Percentiles rank a stretch among this genome's conserved stretches.
These are phyloP conservation scores for Ambrosiella xylebori DNA, from an alignment of 2,329 filamentous ascomycete species.

Conservation along the genomic window DNA sequence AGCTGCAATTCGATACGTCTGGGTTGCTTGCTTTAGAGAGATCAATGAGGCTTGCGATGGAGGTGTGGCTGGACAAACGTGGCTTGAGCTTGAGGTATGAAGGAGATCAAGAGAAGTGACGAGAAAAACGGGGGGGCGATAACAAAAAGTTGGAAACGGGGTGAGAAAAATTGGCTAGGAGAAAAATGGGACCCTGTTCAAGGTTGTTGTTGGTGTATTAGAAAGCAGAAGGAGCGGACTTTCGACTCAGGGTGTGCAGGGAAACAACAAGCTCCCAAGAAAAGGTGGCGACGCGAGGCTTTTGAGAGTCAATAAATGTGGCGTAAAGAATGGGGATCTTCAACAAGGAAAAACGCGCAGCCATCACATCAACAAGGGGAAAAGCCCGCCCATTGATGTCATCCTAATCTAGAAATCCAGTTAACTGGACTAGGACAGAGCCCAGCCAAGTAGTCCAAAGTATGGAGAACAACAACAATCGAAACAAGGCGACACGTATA, in stretches of 20 bases:
- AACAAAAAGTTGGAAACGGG: neutral
- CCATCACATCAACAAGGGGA: no score
- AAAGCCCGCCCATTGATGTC: no score
- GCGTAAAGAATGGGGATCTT: neutral
- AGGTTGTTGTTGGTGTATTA: neutral
- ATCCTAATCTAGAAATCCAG: no score
- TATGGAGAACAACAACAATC: no score
- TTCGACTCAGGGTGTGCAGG: neutral
- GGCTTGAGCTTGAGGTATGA: slow-evolving; percentile 6
- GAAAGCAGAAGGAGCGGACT: no score
- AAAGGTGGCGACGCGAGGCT: neutral
- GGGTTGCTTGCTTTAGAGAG: slow-evolving; percentile 14
- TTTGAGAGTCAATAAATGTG: neutral
- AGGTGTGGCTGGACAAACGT: slow-evolving; percentile 24
- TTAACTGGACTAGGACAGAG: no score
- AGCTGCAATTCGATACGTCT: neutral
- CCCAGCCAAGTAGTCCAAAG: no score
- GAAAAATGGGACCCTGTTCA: neutral
- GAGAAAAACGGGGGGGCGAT: slow-evolving; percentile 2
- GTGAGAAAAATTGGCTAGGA: neutral
- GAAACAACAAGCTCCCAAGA: neutral
- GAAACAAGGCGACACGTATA: no score
- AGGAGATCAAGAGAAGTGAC: neutral
- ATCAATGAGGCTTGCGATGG: slow-evolving; percentile 17
- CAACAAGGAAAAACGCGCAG: neutral